Evolutionary conservation across 2,329 filamentous ascomycete species (phyloP).

Genomic region (Cladophialophora bantiana): DNA sequence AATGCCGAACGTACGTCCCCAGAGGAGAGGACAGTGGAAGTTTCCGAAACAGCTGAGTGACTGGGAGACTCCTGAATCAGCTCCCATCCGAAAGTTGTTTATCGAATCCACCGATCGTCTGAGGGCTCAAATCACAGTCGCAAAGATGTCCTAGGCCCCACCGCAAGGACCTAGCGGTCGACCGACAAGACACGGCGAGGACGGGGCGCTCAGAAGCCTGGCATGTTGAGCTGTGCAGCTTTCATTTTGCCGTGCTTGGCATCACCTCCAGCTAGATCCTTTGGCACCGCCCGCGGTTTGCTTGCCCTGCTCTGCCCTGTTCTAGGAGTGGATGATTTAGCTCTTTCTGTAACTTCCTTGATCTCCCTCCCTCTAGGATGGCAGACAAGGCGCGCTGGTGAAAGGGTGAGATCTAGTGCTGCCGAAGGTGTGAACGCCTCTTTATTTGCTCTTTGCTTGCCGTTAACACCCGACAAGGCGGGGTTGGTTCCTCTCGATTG

Average conservation of each 20-base stretch:
- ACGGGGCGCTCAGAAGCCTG: not conserved
- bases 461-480: constrained; percentile 4
- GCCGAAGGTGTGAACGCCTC: not conserved
- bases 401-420: not conserved
- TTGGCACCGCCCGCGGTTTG: not conserved
- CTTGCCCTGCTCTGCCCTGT: not conserved
- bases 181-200: not conserved
- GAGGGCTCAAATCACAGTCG: not conserved
- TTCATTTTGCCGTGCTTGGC: not conserved
- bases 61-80: not conserved
- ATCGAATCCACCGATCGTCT: not conserved
- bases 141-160: not conserved
- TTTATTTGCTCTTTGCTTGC: not conserved
- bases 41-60: not conserved
- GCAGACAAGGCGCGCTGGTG: not conserved
- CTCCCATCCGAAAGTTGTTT: not conserved
- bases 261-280: constrained; percentile 1
- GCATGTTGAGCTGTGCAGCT: not conserved
- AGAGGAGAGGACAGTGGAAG: not conserved
- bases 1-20: not conserved
- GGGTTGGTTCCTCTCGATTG: not conserved
- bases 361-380: not conserved
- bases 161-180: not conserved
- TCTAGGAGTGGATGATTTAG: not conserved
- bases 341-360: not conserved